Percentiles rank a stretch among this genome's conserved stretches.
These are phyloP conservation scores for Pinus taeda DNA, from an alignment of 75 land plant genomes.

Conservation along the genomic window DNA sequence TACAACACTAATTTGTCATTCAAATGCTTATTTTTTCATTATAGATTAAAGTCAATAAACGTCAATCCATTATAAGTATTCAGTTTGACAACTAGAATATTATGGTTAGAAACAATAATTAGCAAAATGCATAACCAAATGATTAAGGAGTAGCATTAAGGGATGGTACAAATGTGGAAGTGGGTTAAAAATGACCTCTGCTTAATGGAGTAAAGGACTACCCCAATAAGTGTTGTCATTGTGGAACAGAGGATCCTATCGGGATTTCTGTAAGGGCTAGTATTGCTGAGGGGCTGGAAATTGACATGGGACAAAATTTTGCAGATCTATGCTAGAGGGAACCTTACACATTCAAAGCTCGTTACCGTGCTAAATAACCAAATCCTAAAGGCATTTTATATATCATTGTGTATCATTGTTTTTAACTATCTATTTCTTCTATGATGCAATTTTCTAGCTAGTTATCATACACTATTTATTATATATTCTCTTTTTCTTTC, in stretches of 20 bases:
- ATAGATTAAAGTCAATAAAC: too few species aligned
- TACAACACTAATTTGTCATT: too few species aligned
- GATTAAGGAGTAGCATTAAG: conserved; percentile 5
- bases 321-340: conserved; percentile 23
- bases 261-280: conserved; percentile 53
- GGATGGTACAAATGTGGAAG: conserved; percentile 19
- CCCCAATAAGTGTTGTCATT: conserved; percentile 7
- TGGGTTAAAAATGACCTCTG: conserved; percentile 19
- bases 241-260: conserved; percentile 25
- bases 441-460: too few species aligned
- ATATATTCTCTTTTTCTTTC: too few species aligned
- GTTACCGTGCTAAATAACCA: conserved; percentile 17
- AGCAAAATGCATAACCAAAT: too few species aligned
- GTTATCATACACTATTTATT: too few species aligned
- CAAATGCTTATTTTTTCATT: too few species aligned
- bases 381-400: conserved; percentile 43
- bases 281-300: conserved; percentile 46
- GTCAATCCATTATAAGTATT: too few species aligned
- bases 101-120: too few species aligned
- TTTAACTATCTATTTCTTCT: too few species aligned
- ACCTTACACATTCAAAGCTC: conserved; percentile 28
- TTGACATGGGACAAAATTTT: conserved; percentile 40
- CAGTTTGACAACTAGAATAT: too few species aligned
- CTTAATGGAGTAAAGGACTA: neutral
- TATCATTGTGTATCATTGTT: conserved; percentile 52